Evolutionary conservation across 345 rosid genomes (phyloP), one percentile per base, ranked within the genome.

Genomic region (Psidium guajava): DNA sequence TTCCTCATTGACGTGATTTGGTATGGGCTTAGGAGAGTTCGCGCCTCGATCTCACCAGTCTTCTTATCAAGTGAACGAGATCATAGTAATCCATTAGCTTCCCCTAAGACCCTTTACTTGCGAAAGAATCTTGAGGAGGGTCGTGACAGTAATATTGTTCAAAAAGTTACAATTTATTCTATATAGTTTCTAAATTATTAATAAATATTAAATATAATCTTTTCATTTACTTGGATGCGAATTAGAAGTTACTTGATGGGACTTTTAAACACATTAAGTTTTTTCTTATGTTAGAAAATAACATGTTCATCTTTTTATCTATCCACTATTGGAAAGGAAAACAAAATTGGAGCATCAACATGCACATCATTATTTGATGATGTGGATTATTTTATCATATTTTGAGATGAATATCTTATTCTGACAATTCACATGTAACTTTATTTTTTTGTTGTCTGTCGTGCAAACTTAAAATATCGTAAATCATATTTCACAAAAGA

Each of bases 131-230:
- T 36, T 36, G 36, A 36, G 36, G 36, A 36, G 36, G 36, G 36
- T 36, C 3, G 36, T 3, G 36, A 36, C 36, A 3, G 36, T 36
- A 64, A 16, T 28, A 2, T 18, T 3, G 1, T 3, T 64, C 2
- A 28, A 28, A 22, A 64, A 64, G 2, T 32, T 64, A 16, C 1
- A 8, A 64, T 64, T 64, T 28, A 2, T 28, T 7, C 5, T 16
- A 15, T 28, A 0, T 15, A 5, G 1, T 64, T 4, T 5, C 0
- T 64, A 0, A 28, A 64, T 0, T 64, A 1, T 15, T 32, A 1
- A 1, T 6, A 54, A 64, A 64, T 64, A 1, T 32, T 6, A 0
- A 27, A 6, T 27, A 2, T 28, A 28, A 10, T 61, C 2, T 2
- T 61, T 61, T 3, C 11, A 3, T 61, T 28, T 61, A 20, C 74